Evolutionary conservation across 2,329 filamentous ascomycete species (phyloP).

Genomic region (Dendrostoma leiphaemia): DNA sequence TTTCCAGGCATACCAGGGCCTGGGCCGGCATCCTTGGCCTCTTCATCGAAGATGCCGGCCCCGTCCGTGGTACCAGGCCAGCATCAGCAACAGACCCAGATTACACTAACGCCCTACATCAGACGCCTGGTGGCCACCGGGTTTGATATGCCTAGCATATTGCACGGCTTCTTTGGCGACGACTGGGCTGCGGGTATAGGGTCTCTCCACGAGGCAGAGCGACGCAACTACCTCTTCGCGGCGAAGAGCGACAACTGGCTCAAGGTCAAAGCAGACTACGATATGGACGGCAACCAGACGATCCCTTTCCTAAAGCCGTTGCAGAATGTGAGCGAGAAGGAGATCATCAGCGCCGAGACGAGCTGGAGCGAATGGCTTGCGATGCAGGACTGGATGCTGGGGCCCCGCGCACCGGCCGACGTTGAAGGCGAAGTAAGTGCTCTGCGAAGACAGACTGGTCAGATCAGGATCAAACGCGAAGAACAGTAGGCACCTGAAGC

Average conservation of each 20-base stretch:
- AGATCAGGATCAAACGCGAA: slow-evolving; percentile 5
- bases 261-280: slow-evolving; percentile 85
- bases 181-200: slow-evolving; percentile 82
- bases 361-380: slow-evolving; percentile 94
- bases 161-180: slow-evolving; percentile 96
- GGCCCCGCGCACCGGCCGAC: slow-evolving; percentile 65
- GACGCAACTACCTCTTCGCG: slow-evolving; percentile 91
- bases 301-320: slow-evolving; percentile 85
- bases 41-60: slow-evolving; percentile 5
- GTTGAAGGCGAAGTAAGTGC: slow-evolving; percentile 16
- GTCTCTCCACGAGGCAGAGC: slow-evolving; percentile 80
- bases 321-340: slow-evolving; percentile 71
- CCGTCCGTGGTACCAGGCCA: slow-evolving; percentile 14
- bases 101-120: slow-evolving; percentile 84
- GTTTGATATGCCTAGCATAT: slow-evolving; percentile 80
- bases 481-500: not conserved
- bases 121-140: slow-evolving; percentile 87
- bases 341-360: slow-evolving; percentile 79
- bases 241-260: slow-evolving; percentile 92
- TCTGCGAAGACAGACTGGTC: not conserved
- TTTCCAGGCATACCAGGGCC: slow-evolving; percentile 25
- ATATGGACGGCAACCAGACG: slow-evolving; percentile 78
- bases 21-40: slow-evolving; percentile 11
- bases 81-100: slow-evolving; percentile 28
- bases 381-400: slow-evolving; percentile 99